These are phyloP conservation scores for Nepenthes mirabilis DNA, from an alignment of 148 eudicot genomes.

Conservation along the genomic window DNA sequence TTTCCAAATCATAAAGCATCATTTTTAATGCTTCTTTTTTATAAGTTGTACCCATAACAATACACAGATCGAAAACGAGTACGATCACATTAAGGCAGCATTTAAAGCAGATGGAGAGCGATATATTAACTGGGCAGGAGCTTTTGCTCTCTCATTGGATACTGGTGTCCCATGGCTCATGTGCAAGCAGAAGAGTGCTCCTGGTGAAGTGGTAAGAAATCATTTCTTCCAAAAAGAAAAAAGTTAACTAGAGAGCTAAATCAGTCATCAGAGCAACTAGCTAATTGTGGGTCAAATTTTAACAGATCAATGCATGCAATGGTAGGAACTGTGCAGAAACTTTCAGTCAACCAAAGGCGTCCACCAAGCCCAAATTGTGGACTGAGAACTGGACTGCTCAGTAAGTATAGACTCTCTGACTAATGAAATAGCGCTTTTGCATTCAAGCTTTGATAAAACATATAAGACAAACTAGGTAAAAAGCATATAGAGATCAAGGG, in stretches of 20 bases:
- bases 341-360: slow-evolving; percentile 65
- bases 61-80: slow-evolving; percentile 85
- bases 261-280: too few relatives aligned
- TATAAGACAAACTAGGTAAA: too few relatives aligned
- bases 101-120: slow-evolving; percentile 31
- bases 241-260: too few relatives aligned
- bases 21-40: neutral
- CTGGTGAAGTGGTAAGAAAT: slow-evolving; percentile 58
- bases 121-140: slow-evolving; percentile 77
- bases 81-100: slow-evolving; percentile 42
- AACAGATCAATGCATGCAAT: slow-evolving; percentile 79
- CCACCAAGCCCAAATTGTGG: slow-evolving; percentile 75
- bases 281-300: neutral
- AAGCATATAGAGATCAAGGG: neutral
- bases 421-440: neutral
- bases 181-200: slow-evolving; percentile 97
- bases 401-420: slow-evolving; percentile 29
- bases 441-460: neutral
- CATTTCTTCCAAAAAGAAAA: too few relatives aligned
- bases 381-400: slow-evolving; percentile 98
- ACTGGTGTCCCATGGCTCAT: slow-evolving; percentile 88
- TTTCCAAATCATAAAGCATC: neutral
- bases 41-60: neutral
- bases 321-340: slow-evolving; percentile 92
- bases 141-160: slow-evolving; percentile 56